phyloP scores from a whole-genome alignment of 768 basidiomycete genomes.

The Hydnomerulius pinastri region DNA sequence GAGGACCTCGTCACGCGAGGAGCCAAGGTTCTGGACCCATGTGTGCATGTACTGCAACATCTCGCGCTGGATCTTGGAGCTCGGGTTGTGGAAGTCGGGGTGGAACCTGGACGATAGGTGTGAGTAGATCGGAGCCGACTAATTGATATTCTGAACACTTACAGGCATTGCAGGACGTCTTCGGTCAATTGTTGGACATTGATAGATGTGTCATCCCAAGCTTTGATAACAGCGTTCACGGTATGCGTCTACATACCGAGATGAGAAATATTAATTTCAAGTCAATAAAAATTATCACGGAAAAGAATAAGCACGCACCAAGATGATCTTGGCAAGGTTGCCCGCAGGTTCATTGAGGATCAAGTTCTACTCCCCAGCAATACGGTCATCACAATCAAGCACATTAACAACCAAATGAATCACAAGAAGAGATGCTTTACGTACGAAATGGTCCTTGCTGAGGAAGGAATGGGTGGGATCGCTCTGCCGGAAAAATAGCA shows the following conservation, averaged over 20 bases:
- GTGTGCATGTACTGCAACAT: constrained; percentile 70
- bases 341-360: constrained; percentile 86
- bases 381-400: neutral
- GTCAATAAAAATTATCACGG: neutral
- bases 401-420: constrained; percentile 1
- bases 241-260: constrained; percentile 57
- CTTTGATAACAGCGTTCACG: constrained; percentile 68
- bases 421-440: constrained; percentile 28
- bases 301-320: too few relatives aligned
- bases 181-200: constrained; percentile 60
- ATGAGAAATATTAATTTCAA: neutral
- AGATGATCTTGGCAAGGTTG: constrained; percentile 64
- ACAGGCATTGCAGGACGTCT: constrained; percentile 70
- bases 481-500: constrained; percentile 44
- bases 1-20: constrained; percentile 49
- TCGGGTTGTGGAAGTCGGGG: constrained; percentile 72
- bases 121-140: constrained; percentile 14
- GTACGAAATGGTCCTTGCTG: constrained; percentile 86
- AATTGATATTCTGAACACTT: constrained; percentile 54
- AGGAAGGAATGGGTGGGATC: constrained; percentile 90
- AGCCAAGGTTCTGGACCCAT: constrained; percentile 59
- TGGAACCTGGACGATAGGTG: constrained; percentile 60
- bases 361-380: constrained; percentile 50
- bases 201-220: constrained; percentile 75
- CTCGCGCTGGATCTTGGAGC: constrained; percentile 68